Evolutionary conservation across 306 rosid genomes (phyloP).

Genomic region (Luffa acutangula): DNA sequence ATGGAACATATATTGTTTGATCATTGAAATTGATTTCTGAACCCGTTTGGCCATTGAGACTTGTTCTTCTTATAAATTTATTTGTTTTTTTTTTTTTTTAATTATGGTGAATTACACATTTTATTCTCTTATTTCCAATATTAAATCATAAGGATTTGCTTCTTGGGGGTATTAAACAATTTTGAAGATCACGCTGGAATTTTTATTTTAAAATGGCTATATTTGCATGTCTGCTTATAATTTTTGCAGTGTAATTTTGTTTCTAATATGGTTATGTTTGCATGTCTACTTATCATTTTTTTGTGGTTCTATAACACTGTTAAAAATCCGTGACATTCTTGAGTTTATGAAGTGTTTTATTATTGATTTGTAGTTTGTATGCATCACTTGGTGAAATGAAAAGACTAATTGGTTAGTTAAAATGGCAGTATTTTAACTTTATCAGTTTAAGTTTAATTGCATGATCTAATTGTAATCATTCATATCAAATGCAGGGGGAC

Average conservation of each 20-base stretch:
- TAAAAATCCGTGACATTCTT: neutral
- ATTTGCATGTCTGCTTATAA: neutral
- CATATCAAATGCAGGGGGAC: constrained; percentile 52
- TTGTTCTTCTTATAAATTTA: neutral
- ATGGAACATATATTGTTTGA: neutral
- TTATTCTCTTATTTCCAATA: neutral
- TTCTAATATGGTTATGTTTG: neutral
- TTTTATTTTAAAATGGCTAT: neutral
- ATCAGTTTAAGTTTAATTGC: neutral
- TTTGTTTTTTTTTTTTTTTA: neutral
- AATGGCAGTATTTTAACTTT: neutral
- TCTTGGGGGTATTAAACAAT: neutral
- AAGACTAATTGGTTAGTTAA: neutral
- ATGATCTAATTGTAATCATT: constrained; percentile 7
- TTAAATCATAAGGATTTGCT: neutral
- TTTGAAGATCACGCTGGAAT: neutral
- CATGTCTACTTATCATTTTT: neutral
- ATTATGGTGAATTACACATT: neutral
- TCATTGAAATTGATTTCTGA: neutral
- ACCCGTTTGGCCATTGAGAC: neutral
- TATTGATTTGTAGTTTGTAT: neutral
- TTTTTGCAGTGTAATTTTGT: neutral
- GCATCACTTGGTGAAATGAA: neutral
- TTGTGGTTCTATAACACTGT: neutral
- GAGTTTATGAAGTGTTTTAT: neutral